A percentile compares a stretch with the other conserved stretches of the same genome.
Conservation (phyloP, 1,284 basidiomycete genomes). For the Pseudozyma pruni region DNA sequence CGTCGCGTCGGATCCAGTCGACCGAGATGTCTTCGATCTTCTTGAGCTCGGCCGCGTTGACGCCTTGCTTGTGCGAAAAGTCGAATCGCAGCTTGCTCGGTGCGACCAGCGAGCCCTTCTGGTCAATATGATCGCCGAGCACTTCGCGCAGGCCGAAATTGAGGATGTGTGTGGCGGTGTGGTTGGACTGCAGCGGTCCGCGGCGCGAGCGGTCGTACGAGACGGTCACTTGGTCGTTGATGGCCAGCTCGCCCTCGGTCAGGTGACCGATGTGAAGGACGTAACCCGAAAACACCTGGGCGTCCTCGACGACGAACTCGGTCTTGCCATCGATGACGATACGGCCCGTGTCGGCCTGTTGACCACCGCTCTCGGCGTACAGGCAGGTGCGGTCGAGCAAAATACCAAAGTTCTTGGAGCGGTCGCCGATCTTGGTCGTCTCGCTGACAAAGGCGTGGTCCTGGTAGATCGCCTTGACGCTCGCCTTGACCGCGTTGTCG, state of each 20-base stretch:
- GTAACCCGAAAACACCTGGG: conserved; percentile 86
- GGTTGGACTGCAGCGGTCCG: conserved; percentile 95
- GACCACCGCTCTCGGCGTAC: conserved; percentile 96
- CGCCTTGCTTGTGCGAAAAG: conserved; percentile 93
- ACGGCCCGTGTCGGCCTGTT: conserved; percentile 95
- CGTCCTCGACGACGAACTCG: conserved; percentile 92
- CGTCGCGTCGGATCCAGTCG: conserved; percentile 90
- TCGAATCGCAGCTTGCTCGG: conserved; percentile 96
- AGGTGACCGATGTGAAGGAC: conserved; percentile 88
- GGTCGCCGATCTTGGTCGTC: conserved; percentile 67
- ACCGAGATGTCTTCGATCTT: conserved; percentile 86
- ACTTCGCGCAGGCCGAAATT: conserved; percentile 92
- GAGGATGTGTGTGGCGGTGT: conserved; percentile 98
- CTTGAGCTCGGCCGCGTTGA: conserved; percentile 78
- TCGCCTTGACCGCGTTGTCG: conserved; percentile 75
- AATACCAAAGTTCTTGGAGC: conserved; percentile 79
- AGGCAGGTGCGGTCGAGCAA: conserved; percentile 95
- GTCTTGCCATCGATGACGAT: conserved; percentile 90
- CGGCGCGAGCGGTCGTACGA: conserved; percentile 83
- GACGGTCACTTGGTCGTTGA: conserved; percentile 78
- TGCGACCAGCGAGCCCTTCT: conserved; percentile 96
- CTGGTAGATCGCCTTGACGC: conserved; percentile 86
- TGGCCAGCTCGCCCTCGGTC: conserved; percentile 78
- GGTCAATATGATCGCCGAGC: conserved; percentile 95
- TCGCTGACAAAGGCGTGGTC: conserved; percentile 76